Percentiles rank a stretch among this genome's conserved stretches.
phyloP scores from a whole-genome alignment of 2,329 filamentous ascomycete genomes.

The Penicillium griseofulvum region DNA sequence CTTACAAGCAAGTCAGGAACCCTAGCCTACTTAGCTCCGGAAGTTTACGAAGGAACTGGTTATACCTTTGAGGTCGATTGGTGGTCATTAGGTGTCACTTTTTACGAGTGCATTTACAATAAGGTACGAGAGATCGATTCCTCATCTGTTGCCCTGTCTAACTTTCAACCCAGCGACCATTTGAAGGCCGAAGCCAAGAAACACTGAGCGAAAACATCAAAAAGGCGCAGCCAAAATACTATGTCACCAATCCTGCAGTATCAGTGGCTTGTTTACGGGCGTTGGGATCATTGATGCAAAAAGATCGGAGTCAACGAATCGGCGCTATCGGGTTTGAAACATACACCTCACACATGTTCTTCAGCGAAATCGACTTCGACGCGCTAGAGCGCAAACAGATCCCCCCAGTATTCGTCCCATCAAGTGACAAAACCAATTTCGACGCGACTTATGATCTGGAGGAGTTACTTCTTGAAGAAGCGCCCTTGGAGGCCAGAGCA shows the following conservation, averaged over 20 bases:
- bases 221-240: slow-evolving; percentile 78
- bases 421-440: slow-evolving; percentile 97
- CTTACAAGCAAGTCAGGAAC: slow-evolving; percentile 96
- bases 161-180: slow-evolving; percentile 67
- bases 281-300: slow-evolving; percentile 78
- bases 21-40: slow-evolving; percentile 89
- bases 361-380: slow-evolving; percentile 78
- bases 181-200: slow-evolving; percentile 84
- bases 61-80: slow-evolving; percentile 92
- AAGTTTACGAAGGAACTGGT: slow-evolving; percentile 87
- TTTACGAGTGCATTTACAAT: slow-evolving; percentile 99
- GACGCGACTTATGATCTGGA: slow-evolving; percentile 97
- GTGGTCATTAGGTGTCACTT: slow-evolving; percentile 98
- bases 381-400: slow-evolving; percentile 82
- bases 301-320: slow-evolving; percentile 75
- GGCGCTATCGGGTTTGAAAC: slow-evolving; percentile 78
- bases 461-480: slow-evolving; percentile 88
- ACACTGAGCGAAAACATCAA: slow-evolving; percentile 76
- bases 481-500: slow-evolving; percentile 86
- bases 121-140: slow-evolving; percentile 58
- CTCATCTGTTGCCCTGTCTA: slow-evolving; percentile 22
- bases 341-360: slow-evolving; percentile 87
- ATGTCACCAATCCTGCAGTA: slow-evolving; percentile 88
- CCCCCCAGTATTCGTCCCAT: slow-evolving; percentile 86
- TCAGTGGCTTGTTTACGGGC: slow-evolving; percentile 85